Conservation (phyloP, 192 early-diverging fungal genomes). For the Coemansia sp. region DNA sequence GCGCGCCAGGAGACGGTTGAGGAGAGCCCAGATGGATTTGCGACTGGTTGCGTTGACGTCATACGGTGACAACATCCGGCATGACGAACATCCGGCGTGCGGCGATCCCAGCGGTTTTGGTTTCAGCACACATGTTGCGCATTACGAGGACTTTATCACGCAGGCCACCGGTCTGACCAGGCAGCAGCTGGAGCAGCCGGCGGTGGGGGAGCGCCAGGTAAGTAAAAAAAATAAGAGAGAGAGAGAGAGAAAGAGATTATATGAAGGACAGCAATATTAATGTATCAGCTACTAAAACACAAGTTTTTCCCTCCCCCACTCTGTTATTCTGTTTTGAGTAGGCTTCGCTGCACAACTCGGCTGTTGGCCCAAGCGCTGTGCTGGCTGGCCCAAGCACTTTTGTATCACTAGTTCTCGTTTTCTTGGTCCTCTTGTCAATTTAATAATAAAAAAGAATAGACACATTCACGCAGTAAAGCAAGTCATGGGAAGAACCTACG, state of each 20-base stretch:
- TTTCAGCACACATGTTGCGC: conserved; percentile 55
- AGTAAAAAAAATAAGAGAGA: neutral
- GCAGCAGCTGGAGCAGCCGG: conserved; percentile 25
- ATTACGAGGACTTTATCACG: conserved; percentile 41
- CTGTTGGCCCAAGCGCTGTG: neutral
- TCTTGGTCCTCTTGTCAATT: too few relatives aligned
- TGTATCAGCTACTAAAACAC: too few relatives aligned
- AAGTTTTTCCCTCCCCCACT: neutral
- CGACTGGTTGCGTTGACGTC: conserved; percentile 50
- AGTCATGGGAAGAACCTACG: too few relatives aligned
- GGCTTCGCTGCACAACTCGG: conserved; percentile 1
- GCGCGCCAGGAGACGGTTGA: neutral
- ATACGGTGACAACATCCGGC: conserved; percentile 45
- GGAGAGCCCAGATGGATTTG: conserved; percentile 1
- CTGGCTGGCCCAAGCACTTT: neutral
- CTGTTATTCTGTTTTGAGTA: neutral
- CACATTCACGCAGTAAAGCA: too few relatives aligned
- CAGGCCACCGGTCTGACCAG: conserved; percentile 32
- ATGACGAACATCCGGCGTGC: conserved; percentile 39
- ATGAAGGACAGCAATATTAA: neutral
- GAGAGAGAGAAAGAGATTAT: neutral
- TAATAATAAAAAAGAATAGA: too few relatives aligned
- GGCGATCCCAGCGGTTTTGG: conserved; percentile 46
- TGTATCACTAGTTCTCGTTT: too few relatives aligned
- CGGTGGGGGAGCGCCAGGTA: conserved; percentile 29